Evolutionary conservation across 768 basidiomycete genomes (phyloP).

Genomic region (Kwoniella europaea): DNA sequence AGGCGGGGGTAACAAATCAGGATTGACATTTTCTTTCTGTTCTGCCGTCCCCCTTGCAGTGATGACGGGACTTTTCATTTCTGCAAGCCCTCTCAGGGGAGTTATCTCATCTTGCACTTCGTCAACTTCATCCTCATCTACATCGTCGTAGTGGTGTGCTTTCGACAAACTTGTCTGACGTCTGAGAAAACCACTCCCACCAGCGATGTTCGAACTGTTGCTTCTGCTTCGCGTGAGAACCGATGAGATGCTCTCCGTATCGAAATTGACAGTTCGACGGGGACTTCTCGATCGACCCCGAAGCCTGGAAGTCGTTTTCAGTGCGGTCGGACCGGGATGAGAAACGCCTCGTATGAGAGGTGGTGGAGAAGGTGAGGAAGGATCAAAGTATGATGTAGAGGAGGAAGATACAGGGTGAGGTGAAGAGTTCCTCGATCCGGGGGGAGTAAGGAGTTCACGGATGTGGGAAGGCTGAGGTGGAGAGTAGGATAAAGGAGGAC

Average conservation of each 20-base stretch:
- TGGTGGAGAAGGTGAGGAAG: slow-evolving; percentile 7
- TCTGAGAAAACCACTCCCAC: slow-evolving; percentile 23
- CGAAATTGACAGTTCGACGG: slow-evolving; percentile 41
- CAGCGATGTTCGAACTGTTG: slow-evolving; percentile 11
- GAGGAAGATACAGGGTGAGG: slow-evolving; percentile 20
- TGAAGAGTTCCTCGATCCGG: slow-evolving; percentile 36
- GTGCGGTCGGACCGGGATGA: slow-evolving; percentile 12
- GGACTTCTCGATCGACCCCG: slow-evolving; percentile 41
- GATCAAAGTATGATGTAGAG: background rate
- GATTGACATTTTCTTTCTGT: slow-evolving; percentile 29
- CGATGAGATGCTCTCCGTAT: slow-evolving; percentile 32
- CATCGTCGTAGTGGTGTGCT: slow-evolving; percentile 31
- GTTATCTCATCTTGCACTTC: slow-evolving; percentile 28
- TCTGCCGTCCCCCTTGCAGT: slow-evolving; percentile 17
- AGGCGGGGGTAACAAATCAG: slow-evolving; percentile 64
- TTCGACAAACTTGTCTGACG: slow-evolving; percentile 34
- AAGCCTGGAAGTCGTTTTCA: slow-evolving; percentile 18
- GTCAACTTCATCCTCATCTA: slow-evolving; percentile 31
- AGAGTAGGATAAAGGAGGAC: slow-evolving; percentile 30
- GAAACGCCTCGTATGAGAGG: slow-evolving; percentile 6
- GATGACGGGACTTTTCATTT: slow-evolving; percentile 4
- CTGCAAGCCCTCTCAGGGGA: slow-evolving; percentile 10
- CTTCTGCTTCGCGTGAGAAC: slow-evolving; percentile 29
- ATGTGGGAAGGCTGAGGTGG: slow-evolving; percentile 42
- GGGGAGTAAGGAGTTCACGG: slow-evolving; percentile 46